These are phyloP conservation scores for Aspergillus intermedius DNA, from an alignment of 2,329 filamentous ascomycete genomes.

Conservation along the genomic window DNA sequence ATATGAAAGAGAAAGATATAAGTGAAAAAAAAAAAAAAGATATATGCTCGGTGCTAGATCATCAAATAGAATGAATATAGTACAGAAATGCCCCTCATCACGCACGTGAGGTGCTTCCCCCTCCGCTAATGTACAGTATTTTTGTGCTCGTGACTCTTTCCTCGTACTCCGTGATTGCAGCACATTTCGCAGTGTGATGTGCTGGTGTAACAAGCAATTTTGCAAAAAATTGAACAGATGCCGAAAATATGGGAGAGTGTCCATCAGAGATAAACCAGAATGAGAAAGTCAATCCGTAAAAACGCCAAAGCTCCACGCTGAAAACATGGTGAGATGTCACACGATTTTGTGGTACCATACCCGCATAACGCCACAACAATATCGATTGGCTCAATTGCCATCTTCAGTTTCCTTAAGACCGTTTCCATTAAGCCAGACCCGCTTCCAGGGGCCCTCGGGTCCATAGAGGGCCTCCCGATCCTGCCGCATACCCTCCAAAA, in stretches of 20 bases:
- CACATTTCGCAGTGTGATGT: neutral
- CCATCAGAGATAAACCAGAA: conserved; percentile 7
- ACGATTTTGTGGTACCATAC: conserved; percentile 3
- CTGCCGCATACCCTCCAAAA: conserved; percentile 63
- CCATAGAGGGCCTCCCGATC: conserved; percentile 46
- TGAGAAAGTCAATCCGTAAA: conserved; percentile 7
- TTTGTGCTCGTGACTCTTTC: neutral
- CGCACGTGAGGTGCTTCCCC: neutral
- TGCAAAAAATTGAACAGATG: neutral
- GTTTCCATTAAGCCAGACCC: conserved; percentile 34
- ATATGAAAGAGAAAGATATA: neutral
- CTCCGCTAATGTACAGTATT: conserved; percentile 1
- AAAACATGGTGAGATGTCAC: conserved; percentile 10
- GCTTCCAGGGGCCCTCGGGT: conserved; percentile 36
- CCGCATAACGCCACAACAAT: conserved; percentile 3
- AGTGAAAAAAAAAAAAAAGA: neutral
- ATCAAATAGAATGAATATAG: too few species aligned
- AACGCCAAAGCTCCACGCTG: conserved; percentile 22
- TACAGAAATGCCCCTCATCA: neutral
- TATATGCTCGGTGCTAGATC: too few species aligned
- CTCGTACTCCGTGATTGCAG: neutral
- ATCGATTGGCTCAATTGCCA: conserved; percentile 21
- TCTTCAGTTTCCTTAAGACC: conserved; percentile 14
- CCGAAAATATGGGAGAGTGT: conserved; percentile 16
- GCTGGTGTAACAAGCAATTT: neutral